Base-by-base conservation (phyloP, 2,329 filamentous ascomycete genomes). In the Fusarium sororula region DNA sequence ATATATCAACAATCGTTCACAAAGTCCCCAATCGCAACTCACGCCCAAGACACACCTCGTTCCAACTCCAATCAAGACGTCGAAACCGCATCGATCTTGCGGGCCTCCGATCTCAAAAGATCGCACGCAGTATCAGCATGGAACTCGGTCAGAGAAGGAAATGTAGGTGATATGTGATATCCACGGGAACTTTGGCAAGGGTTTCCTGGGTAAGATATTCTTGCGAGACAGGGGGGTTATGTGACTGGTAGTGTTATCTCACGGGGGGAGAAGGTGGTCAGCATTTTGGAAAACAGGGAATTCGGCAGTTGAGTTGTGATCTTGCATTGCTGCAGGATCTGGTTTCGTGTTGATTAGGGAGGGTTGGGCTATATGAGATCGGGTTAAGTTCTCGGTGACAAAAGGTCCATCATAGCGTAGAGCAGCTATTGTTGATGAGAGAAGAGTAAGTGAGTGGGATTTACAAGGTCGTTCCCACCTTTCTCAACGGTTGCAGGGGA, bases 141-240 rank as follows among this genome's bases (percentile, higher is more conserved):
- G 51, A 57, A 66, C 61, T 47, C 41, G 55, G 61, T 42, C 35
- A 53, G 26, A 35, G 38, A 38, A 54, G 32, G 32, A 8, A 2
- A 5, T 18, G 55, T 45, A 71, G 56, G 50, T 66, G 70, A 73
- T 59, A 73, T 70, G 35, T 73, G 69, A 73, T 48, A 51, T 66
- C 30, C 35, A 22, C 39, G 26, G 37, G 54, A 38, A 35, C 35
- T 13, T 24, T 47, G 39, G 42, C 66, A 71, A 60, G 66, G 70
- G 61, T 68, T 51, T 56, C 71, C 71, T 44, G 58, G 67, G 24
- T 28, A 47, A 47, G 68, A 30, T 38, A 51, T 56, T 47, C 28
- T 61, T 57, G 48, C 45, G 56, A 69, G 26, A 26, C 58, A 67
- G 53, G 51, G 56, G 50, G 37, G 48, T 35, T 11, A 67, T 61